phyloP scores from a whole-genome alignment of 2,329 filamentous ascomycete genomes.

The Lachnellula occidentalis region DNA sequence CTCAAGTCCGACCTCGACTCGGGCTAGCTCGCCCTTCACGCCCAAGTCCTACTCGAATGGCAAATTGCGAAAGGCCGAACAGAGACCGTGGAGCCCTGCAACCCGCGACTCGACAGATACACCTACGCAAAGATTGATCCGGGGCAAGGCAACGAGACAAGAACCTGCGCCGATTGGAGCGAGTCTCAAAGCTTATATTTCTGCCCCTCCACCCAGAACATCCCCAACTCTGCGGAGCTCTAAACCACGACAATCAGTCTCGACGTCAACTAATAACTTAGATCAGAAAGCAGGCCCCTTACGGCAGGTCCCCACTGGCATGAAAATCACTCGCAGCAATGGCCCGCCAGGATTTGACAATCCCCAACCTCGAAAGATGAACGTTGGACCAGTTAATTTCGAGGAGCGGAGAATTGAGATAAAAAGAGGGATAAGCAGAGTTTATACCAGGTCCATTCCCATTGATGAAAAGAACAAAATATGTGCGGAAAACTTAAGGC shows the following conservation, averaged over 20 bases:
- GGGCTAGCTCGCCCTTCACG: constrained; percentile 52
- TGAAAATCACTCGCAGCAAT: constrained; percentile 26
- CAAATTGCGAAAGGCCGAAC: constrained; percentile 23
- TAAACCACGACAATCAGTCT: constrained; percentile 73
- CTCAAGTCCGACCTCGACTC: constrained; percentile 46
- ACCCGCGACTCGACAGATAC: constrained; percentile 28
- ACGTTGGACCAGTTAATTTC: constrained; percentile 75
- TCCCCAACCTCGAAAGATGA: constrained; percentile 41
- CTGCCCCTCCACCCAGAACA: constrained; percentile 61
- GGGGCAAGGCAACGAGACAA: constrained; percentile 22
- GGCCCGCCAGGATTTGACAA: constrained; percentile 12
- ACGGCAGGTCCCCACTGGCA: constrained; percentile 22
- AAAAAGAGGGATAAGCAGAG: too few species aligned
- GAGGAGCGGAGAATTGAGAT: constrained; percentile 76
- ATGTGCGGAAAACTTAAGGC: constrained; percentile 39
- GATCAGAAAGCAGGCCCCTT: constrained; percentile 52
- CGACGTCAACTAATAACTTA: constrained; percentile 67
- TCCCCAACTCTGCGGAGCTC: constrained; percentile 79
- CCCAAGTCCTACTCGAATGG: constrained; percentile 34
- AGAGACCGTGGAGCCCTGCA: constrained; percentile 25
- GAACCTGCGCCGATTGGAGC: constrained; percentile 36
- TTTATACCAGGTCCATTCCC: constrained; percentile 78
- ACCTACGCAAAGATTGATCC: constrained; percentile 29
- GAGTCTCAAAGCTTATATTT: constrained; percentile 69
- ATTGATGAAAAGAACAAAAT: constrained; percentile 57